phyloP scores from a whole-genome alignment of 345 rosid species.

The Hibiscus tridactylites region DNA sequence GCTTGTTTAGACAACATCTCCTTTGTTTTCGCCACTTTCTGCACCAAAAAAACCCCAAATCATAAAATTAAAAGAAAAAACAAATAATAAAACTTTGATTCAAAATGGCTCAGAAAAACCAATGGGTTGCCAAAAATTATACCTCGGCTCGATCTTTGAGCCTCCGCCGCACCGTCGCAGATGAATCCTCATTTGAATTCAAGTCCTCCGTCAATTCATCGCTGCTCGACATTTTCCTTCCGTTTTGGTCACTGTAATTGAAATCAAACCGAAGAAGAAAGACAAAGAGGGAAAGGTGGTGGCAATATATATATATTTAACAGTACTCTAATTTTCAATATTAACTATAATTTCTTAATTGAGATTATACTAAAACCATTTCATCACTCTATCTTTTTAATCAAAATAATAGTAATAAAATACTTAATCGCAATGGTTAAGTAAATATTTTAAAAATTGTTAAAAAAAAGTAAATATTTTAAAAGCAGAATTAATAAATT shows the following conservation, averaged over 20 bases:
- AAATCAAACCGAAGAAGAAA: not conserved
- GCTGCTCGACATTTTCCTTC: constrained; percentile 32
- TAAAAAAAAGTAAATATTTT: too few relatives aligned
- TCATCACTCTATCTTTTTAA: too few relatives aligned
- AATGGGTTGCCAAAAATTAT: not conserved
- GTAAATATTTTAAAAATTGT: too few relatives aligned
- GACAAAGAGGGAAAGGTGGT: not conserved
- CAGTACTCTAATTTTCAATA: not conserved
- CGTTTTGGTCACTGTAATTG: not conserved
- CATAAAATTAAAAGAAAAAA: constrained; percentile 1
- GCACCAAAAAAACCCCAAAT: constrained; percentile 11
- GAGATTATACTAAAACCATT: not conserved
- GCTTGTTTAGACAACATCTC: constrained; percentile 76
- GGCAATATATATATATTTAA: too few relatives aligned
- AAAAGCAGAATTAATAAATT: too few relatives aligned
- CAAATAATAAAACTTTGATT: not conserved
- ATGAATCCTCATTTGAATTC: constrained; percentile 31
- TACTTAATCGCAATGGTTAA: too few relatives aligned
- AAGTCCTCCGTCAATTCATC: constrained; percentile 41
- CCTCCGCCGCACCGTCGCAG: constrained; percentile 29
- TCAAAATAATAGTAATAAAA: too few relatives aligned
- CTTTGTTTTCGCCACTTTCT: constrained; percentile 73
- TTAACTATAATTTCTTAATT: not conserved
- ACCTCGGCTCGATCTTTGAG: constrained; percentile 72
- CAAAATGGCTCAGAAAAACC: not conserved